Base-by-base conservation (phyloP, 2,329 filamentous ascomycete genomes). In the Claviceps quebecensis region DNA sequence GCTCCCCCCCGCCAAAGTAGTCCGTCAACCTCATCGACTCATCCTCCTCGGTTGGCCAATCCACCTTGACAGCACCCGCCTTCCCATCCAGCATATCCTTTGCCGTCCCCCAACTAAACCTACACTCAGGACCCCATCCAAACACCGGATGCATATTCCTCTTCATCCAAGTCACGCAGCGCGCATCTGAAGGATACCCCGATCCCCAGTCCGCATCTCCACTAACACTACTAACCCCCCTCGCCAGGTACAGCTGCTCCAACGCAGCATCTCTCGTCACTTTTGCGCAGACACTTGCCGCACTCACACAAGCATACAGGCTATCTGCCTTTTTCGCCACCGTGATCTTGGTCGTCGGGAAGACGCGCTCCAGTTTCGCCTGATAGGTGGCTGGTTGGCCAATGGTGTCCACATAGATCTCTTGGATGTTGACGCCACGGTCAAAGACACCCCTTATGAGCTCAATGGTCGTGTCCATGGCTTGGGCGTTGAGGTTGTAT, bases 401-500 rank as follows among this genome's bases (percentile, higher is more conserved):
- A 62, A 97, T 86, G 2, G 91, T 97, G 69, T 98, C 91, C 63
- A 98, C 90, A 66, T 89, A 98, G 49, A 98, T 86, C 67, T 96
- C 87, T 52, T 75, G 78, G 4, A 97, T 74, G 65, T 94, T 89
- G 55, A 97, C 86, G 38, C 87, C 87, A 19, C 76, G 74, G 8
- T 80, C 81, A 38, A 93, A 76, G 4, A 95, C 86, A 38, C 81
- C 82, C 51, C 80, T 74, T 61, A 97, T 91, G 49, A 98, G 74
- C 40, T 79, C 78, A 23, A 95, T 80, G 0, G 91, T 97, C 4
- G 91, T 87, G 66, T 95, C 90, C 80, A 93, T 85, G 17, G 91
- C 91, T 68, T 98, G 93, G 4, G 89, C 88, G 65, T 98, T 98
- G 57, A 98, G 79, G 65, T 98, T 98, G 70, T 96, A 94, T 3